A percentile compares a stretch with the other conserved stretches of the same genome.
Evolutionary conservation across 2,329 filamentous ascomycete species (phyloP).

Genomic region (Xylaria sp.): DNA sequence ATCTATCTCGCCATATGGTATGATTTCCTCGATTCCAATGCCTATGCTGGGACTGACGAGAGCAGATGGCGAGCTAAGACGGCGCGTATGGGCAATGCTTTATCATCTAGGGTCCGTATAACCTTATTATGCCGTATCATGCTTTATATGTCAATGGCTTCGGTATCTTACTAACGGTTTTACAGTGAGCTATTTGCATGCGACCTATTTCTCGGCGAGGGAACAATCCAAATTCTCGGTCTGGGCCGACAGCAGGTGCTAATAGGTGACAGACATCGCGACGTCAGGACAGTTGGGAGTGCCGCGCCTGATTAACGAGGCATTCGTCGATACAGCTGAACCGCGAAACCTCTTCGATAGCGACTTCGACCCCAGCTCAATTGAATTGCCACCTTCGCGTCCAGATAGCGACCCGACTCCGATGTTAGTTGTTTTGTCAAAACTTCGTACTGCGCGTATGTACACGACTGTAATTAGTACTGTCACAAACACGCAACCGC

Average conservation of each 20-base stretch:
- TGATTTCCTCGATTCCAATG: not conserved
- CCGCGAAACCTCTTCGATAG: conserved; percentile 57
- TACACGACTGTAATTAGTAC: conserved; percentile 35
- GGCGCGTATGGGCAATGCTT: conserved; percentile 55
- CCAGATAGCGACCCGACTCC: conserved; percentile 48
- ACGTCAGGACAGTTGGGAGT: conserved; percentile 57
- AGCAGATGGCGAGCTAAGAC: conserved; percentile 54
- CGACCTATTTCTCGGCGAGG: not conserved
- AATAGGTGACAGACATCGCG: conserved; percentile 48
- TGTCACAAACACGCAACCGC: conserved; percentile 35
- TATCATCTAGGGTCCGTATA: conserved; percentile 47
- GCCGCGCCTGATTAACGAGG: conserved; percentile 53
- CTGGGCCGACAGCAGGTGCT: not conserved
- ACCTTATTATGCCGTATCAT: not conserved
- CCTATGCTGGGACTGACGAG: conserved; percentile 11
- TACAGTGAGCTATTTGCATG: conserved; percentile 18
- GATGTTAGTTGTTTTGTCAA: conserved; percentile 40
- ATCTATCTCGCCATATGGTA: conserved; percentile 53
- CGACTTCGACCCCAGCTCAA: conserved; percentile 52
- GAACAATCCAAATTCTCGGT: not conserved
- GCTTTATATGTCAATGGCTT: not conserved
- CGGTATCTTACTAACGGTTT: conserved; percentile 14
- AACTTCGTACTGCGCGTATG: conserved; percentile 36
- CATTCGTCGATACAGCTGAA: conserved; percentile 53
- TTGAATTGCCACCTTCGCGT: conserved; percentile 51